Conservation (phyloP, 768 basidiomycete species). For the Tylopilus vinaceipallidus region DNA sequence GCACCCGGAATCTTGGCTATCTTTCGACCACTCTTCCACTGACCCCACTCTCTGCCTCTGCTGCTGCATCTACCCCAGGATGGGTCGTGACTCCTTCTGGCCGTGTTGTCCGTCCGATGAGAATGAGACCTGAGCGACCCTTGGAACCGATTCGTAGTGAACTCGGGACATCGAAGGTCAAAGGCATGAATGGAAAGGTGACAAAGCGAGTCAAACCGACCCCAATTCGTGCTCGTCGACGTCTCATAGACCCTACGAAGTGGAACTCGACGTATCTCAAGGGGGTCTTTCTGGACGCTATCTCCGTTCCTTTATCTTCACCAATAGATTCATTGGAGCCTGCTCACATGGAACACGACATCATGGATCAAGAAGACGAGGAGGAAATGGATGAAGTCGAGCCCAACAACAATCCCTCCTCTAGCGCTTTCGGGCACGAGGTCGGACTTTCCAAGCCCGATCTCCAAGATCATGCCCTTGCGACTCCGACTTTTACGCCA, state of each 20-base stretch:
- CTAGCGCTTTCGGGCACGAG: background rate
- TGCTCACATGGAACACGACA: background rate
- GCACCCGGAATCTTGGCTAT: conserved; percentile 34
- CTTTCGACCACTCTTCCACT: conserved; percentile 64
- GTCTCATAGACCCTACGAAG: conserved; percentile 68
- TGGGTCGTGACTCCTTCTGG: conserved; percentile 73
- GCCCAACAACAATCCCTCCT: background rate
- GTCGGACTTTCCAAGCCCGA: background rate
- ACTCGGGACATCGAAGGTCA: conserved; percentile 2
- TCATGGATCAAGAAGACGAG: background rate
- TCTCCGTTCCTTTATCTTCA: conserved; percentile 5
- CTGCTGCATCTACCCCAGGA: conserved; percentile 52
- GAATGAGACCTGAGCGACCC: conserved; percentile 69
- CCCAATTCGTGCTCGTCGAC: conserved; percentile 54
- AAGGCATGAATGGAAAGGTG: conserved; percentile 29
- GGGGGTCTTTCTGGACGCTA: conserved; percentile 60
- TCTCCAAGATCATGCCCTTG: background rate
- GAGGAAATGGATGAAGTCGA: background rate
- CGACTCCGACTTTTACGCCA: background rate
- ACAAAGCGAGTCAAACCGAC: conserved; percentile 50
- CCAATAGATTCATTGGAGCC: background rate
- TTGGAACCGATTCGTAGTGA: conserved; percentile 33
- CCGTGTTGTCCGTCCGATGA: conserved; percentile 60
- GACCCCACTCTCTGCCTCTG: conserved; percentile 57
- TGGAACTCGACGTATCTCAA: conserved; percentile 72